Base-by-base conservation (phyloP, 371 early-diverging fungal species). In the Cokeromyces recurvatus region DNA sequence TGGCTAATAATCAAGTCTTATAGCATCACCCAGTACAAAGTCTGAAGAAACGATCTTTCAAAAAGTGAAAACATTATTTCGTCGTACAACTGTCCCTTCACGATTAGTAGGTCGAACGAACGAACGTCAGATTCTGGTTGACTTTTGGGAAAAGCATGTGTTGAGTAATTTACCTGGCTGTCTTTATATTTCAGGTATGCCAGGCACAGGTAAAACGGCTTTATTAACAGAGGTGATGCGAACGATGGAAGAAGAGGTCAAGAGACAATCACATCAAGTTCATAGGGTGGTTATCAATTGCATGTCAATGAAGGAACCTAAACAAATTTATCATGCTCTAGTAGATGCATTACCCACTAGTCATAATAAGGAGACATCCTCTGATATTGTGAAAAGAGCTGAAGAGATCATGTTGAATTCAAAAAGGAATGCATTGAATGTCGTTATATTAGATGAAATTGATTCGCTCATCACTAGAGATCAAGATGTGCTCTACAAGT, bases 181-280 rank as follows among this genome's bases (percentile, higher is more conserved):
- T 35, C 73, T 97, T 24, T 97, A 95, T 58, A 82, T 95, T 15
- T 89, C 92, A 7, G 97, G 97, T 2, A 79, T 79, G 38, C 97
- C 97, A 0, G 97, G 97, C 4, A 94, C 95, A 7, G 97, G 97
- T 37, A 97, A 97, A 64, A 95, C 93, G 3, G 95, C 93, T 9
- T 77, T 92, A 44, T 51, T 95, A 25, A 78, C 71, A 8, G 85
- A 88, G 43, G 64, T 84, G 10, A 59, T 80, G 42, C 67, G 69
- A 5, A 48, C 64, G 11, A 68, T 62, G 62, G 64, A 55, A 43
- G 47, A 49, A 22, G 56, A 72, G 11, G 44, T 43, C 3, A 40
- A 47, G 16, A 9, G 35, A 34, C 37, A 41, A 46, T 16, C 66
- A 10, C 66, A 79, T 41, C 50, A 60, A 20, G 63, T 82, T 31